These are phyloP conservation scores for Talaromyces atroroseus DNA, from an alignment of 2,329 filamentous ascomycete species.

Conservation along the genomic window DNA sequence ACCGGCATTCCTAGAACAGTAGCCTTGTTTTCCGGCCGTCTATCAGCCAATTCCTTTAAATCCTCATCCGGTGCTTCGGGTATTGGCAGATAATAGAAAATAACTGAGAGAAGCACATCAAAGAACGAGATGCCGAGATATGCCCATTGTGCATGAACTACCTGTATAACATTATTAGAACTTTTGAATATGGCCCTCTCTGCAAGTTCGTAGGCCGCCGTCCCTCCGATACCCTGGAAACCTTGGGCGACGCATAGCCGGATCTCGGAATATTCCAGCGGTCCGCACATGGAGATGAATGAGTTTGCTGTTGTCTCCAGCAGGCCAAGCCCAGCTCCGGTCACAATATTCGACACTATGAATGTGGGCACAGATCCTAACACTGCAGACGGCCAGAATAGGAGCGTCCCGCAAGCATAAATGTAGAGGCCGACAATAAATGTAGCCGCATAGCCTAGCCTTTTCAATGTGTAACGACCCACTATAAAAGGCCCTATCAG, in stretches of 20 bases:
- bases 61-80: constrained; percentile 60
- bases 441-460: constrained; percentile 57
- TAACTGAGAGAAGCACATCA: constrained; percentile 52
- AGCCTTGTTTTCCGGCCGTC: constrained; percentile 45
- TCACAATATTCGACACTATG: constrained; percentile 57
- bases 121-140: constrained; percentile 61
- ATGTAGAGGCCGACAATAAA: constrained; percentile 56
- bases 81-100: constrained; percentile 57
- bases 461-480: constrained; percentile 50
- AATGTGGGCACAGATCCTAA: constrained; percentile 57
- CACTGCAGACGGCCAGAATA: constrained; percentile 63
- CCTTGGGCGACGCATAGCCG: constrained; percentile 55
- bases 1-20: constrained; percentile 43
- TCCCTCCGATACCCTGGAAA: constrained; percentile 55
- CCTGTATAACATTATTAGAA: constrained; percentile 42
- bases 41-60: constrained; percentile 50
- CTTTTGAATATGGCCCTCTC: constrained; percentile 52
- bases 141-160: constrained; percentile 59
- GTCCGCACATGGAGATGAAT: constrained; percentile 58
- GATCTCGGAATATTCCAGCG: constrained; percentile 54
- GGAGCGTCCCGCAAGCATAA: constrained; percentile 54
- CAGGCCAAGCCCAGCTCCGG: constrained; percentile 54
- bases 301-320: constrained; percentile 57
- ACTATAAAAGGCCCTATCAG: constrained; percentile 35
- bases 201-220: constrained; percentile 55